Evolutionary conservation across 2,329 filamentous ascomycete genomes (phyloP).

Genomic region (Sporothrix phasma): DNA sequence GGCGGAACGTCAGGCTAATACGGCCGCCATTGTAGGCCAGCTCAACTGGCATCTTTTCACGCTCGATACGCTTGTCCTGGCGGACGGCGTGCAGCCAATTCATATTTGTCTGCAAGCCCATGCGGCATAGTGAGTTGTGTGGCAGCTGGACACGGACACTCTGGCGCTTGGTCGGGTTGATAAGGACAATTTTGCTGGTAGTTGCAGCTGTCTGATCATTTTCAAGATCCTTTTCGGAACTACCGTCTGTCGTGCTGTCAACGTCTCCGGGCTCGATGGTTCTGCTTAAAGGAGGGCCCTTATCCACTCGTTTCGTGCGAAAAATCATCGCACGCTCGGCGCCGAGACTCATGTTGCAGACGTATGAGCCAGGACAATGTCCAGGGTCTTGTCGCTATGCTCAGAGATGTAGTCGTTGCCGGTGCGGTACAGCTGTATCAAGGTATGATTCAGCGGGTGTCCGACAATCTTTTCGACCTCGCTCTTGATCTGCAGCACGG

Average conservation of each 20-base stretch:
- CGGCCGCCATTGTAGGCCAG: constrained; percentile 63
- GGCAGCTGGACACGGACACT: constrained; percentile 64
- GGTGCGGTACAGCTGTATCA: constrained; percentile 88
- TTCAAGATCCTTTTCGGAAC: neutral
- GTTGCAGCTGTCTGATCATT: constrained; percentile 15
- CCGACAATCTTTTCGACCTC: constrained; percentile 63
- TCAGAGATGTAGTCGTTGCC: constrained; percentile 90
- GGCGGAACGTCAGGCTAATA: constrained; percentile 85
- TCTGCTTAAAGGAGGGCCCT: constrained; percentile 25
- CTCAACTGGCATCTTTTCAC: constrained; percentile 61
- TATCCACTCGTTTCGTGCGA: constrained; percentile 61
- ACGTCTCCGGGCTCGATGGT: constrained; percentile 10
- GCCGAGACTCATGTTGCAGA: constrained; percentile 90
- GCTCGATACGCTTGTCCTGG: constrained; percentile 63
- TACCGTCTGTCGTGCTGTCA: constrained; percentile 5
- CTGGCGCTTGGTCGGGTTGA: constrained; percentile 34
- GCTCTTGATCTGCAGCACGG: constrained; percentile 57
- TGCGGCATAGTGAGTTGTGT: constrained; percentile 79
- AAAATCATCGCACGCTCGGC: constrained; percentile 85
- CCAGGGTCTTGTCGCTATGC: constrained; percentile 92
- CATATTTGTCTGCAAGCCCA: constrained; percentile 73
- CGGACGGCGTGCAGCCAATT: constrained; percentile 89
- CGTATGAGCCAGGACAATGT: constrained; percentile 74
- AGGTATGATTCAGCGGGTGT: constrained; percentile 77
- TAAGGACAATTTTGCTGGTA: neutral